Conservation (phyloP, 495 filamentous ascomycete species). For the Annulohypoxylon stygium region DNA sequence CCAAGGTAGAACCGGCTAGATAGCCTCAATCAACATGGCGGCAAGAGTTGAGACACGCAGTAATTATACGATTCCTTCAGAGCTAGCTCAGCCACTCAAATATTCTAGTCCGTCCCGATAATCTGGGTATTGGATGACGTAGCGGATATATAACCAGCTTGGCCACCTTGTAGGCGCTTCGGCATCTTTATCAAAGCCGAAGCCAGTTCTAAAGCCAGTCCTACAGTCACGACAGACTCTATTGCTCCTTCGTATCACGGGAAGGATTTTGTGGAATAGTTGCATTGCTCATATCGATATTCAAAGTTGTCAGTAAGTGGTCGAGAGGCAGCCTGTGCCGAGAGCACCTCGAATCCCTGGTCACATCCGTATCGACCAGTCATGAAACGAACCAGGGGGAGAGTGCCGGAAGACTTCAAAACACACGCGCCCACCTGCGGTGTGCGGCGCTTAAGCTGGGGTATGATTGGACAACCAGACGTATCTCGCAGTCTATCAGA, state of each 20-base stretch:
- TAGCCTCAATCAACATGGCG: neutral
- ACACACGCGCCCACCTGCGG: constrained; percentile 47
- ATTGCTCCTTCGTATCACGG: constrained; percentile 5
- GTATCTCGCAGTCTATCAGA: constrained; percentile 26
- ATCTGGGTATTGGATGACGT: constrained; percentile 38
- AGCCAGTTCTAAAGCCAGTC: neutral
- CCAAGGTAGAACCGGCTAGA: neutral
- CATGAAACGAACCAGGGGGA: constrained; percentile 45
- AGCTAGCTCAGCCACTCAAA: constrained; percentile 4
- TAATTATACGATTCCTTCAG: neutral
- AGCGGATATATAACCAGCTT: constrained; percentile 9
- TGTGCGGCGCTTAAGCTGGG: constrained; percentile 41
- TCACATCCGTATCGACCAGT: constrained; percentile 36
- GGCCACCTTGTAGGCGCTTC: constrained; percentile 18
- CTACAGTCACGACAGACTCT: neutral
- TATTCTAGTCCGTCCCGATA: constrained; percentile 22
- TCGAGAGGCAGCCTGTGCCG: constrained; percentile 24
- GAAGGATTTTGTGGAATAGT: neutral
- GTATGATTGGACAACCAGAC: constrained; percentile 30
- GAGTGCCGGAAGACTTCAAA: constrained; percentile 25
- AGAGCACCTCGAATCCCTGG: constrained; percentile 20
- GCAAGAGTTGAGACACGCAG: neutral
- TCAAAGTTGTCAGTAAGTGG: constrained; percentile 7
- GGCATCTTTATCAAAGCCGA: constrained; percentile 15
- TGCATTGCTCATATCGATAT: neutral